Evolutionary conservation across 2,329 filamentous ascomycete genomes (phyloP), one percentile per base, ranked within the genome.

Genomic region (Sporothrix luriei): DNA sequence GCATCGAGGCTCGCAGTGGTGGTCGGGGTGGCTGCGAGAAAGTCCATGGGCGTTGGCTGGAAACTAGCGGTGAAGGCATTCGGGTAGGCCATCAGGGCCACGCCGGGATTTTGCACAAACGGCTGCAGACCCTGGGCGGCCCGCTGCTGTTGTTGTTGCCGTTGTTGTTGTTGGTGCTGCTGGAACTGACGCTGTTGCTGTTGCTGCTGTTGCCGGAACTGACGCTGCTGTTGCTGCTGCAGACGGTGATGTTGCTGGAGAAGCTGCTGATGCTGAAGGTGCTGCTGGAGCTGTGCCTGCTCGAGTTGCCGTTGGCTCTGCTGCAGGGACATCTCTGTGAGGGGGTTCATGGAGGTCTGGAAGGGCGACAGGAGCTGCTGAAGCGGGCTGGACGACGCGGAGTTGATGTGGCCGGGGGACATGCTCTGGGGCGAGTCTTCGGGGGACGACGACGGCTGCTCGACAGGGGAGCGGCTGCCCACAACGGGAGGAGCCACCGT

Each of bases 1-100:
- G 87, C 81, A 73, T 88, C 88, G 71, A 92, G 82, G 51, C 87
- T 83, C 46, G 86, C 85, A 75, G 91, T 90, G 9, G 87, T 87
- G 1, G 69, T 59, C 9, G 88, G 83, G 76, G 83, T 83, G 69
- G 84, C 88, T 72, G 83, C 88, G 72, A 85, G 83, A 79, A 90
- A 90, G 72, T 87, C 87, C 70, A 89, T 82, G 46, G 85, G 79
- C 69, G 82, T 84, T 71, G 84, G 82, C 76, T 85, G 87, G 76
- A 85, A 87, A 73, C 78, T 80, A 54, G 83, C 74, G 61, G 81
- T 78, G 74, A 85, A 87, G 10, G 57, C 57, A n/a, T 62, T 62
- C 10, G 84, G 78, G 75, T 86, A 87, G 73, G 78, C 83, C 74
- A 88, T 82, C 72, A 89, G 79, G 5, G 68, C 61, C 5, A 65